Evolutionary conservation across 1,284 basidiomycete species (phyloP).

Genomic region (Ganoderma sp.): DNA sequence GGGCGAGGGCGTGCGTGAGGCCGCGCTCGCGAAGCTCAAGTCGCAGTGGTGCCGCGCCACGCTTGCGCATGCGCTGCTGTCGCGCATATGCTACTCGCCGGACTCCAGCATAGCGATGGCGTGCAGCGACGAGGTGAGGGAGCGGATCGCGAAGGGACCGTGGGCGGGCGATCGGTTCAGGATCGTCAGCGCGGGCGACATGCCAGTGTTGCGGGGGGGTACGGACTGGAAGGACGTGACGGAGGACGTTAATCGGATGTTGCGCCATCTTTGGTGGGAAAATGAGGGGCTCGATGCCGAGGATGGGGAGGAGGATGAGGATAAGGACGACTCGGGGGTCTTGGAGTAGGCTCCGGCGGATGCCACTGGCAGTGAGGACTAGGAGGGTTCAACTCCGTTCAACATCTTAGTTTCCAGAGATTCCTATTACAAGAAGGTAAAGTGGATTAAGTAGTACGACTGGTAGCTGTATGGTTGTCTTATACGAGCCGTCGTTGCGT

Average conservation of each 20-base stretch:
- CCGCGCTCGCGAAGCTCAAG: too few species aligned
- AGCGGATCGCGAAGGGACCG: not conserved
- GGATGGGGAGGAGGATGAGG: not conserved
- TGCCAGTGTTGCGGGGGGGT: not conserved
- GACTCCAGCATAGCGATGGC: not conserved
- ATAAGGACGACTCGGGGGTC: not conserved
- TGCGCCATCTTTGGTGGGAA: conserved; percentile 9
- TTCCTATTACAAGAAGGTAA: too few species aligned
- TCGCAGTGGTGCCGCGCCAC: too few species aligned
- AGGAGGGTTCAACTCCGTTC: too few species aligned
- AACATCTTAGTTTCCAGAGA: too few species aligned
- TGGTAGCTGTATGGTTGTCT: too few species aligned
- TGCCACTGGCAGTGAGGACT: too few species aligned
- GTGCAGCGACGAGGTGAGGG: not conserved
- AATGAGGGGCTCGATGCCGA: not conserved
- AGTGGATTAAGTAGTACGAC: too few species aligned
- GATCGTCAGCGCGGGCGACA: conserved; percentile 2
- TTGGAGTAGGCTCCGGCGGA: too few species aligned
- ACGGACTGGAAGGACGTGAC: conserved; percentile 30
- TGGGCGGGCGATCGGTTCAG: conserved; percentile 15
- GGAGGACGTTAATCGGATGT: conserved; percentile 12
- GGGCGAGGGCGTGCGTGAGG: too few species aligned
- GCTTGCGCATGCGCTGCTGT: not conserved
- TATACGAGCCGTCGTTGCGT: too few species aligned
- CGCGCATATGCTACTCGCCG: not conserved